phyloP scores from a whole-genome alignment of 1,139 yeast species.

The Spathaspora sp. region DNA sequence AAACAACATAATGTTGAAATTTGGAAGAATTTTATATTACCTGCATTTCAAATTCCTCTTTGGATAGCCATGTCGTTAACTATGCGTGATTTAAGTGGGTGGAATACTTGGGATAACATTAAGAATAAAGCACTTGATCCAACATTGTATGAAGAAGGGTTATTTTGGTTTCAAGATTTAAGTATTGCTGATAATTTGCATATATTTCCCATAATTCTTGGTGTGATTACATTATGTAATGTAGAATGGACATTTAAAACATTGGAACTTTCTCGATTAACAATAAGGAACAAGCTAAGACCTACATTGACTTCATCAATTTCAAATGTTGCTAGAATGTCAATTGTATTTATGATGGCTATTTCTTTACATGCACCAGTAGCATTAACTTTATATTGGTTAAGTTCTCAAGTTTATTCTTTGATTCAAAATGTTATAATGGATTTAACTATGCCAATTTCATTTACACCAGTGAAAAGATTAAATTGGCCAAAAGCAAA shows the following conservation, averaged over 20 bases:
- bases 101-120: slow-evolving; percentile 54
- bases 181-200: slow-evolving; percentile 63
- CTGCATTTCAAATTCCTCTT: slow-evolving; percentile 82
- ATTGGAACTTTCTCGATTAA: slow-evolving; percentile 47
- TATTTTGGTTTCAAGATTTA: slow-evolving; percentile 61
- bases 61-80: slow-evolving; percentile 81
- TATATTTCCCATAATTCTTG: slow-evolving; percentile 67
- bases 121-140: slow-evolving; percentile 55
- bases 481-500: slow-evolving; percentile 9
- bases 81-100: slow-evolving; percentile 73
- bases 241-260: slow-evolving; percentile 73
- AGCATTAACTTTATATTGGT: slow-evolving; percentile 81
- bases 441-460: slow-evolving; percentile 64
- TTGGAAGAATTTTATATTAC: slow-evolving; percentile 77
- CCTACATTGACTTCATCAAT: slow-evolving; percentile 62
- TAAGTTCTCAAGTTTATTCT: slow-evolving; percentile 77
- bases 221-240: slow-evolving; percentile 68
- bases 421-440: slow-evolving; percentile 71
- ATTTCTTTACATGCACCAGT: slow-evolving; percentile 83
- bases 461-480: slow-evolving; percentile 46
- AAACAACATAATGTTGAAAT: slow-evolving; percentile 65
- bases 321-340: slow-evolving; percentile 67
- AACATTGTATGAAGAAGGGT: slow-evolving; percentile 53
- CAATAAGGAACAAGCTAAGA: slow-evolving; percentile 42
- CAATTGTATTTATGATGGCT: slow-evolving; percentile 80